These are phyloP conservation scores for Lepraria neglecta DNA, from an alignment of 495 filamentous ascomycete genomes.

Conservation along the genomic window DNA sequence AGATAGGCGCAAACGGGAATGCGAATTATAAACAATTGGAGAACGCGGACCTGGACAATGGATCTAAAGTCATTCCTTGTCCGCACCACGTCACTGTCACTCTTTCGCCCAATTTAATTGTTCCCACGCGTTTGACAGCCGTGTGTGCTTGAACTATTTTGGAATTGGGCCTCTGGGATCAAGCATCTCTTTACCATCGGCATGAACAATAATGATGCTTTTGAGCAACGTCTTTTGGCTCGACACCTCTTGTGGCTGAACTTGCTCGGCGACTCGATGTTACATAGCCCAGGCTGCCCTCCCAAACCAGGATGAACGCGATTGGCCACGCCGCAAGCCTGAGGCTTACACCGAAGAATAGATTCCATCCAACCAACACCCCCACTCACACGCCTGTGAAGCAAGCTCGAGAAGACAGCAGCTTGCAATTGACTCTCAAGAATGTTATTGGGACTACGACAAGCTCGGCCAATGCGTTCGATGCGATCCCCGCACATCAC, in stretches of 20 bases:
- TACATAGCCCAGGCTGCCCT: neutral
- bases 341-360: constrained; percentile 22
- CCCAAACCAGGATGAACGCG: constrained; percentile 16
- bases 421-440: constrained; percentile 54
- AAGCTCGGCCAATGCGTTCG: constrained; percentile 77
- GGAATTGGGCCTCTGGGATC: neutral
- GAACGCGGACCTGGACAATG: constrained; percentile 4
- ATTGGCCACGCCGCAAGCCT: constrained; percentile 21
- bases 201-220: constrained; percentile 12
- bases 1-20: constrained; percentile 3
- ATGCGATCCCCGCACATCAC: constrained; percentile 60
- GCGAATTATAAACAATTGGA: constrained; percentile 5
- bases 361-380: constrained; percentile 11
- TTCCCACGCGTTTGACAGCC: neutral
- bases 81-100: neutral
- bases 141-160: neutral
- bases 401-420: constrained; percentile 12
- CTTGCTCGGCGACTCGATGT: constrained; percentile 2
- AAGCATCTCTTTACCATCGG: neutral
- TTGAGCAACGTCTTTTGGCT: constrained; percentile 11
- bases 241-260: constrained; percentile 3
- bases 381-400: neutral
- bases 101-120: neutral
- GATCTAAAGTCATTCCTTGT: neutral
- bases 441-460: constrained; percentile 87